phyloP scores from a whole-genome alignment of 306 rosid species.

The Luffa acutangula region DNA sequence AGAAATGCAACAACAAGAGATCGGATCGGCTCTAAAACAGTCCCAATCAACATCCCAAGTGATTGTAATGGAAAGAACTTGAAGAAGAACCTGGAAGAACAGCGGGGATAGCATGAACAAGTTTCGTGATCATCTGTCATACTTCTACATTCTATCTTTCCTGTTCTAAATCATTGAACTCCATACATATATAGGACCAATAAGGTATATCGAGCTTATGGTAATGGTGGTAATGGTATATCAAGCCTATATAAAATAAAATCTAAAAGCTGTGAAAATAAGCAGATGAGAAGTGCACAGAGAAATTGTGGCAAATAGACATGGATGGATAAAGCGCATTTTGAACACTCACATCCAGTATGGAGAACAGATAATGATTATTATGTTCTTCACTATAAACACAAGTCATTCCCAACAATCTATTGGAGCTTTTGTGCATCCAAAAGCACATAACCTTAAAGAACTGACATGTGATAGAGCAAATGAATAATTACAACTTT shows the following conservation, averaged over 20 bases:
- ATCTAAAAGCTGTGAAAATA: background rate
- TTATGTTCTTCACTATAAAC: background rate
- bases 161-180: background rate
- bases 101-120: background rate
- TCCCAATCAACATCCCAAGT: background rate
- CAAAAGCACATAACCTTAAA: constrained; percentile 28
- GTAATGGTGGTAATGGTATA: background rate
- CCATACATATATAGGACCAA: background rate
- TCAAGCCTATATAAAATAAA: background rate
- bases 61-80: background rate
- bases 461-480: constrained; percentile 37
- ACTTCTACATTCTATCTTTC: background rate
- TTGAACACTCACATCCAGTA: background rate
- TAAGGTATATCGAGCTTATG: background rate
- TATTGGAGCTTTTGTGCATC: background rate
- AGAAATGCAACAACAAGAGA: background rate
- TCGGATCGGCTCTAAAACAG: background rate
- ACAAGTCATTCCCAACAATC: background rate
- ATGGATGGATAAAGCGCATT: background rate
- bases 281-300: background rate
- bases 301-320: background rate
- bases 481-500: constrained; percentile 74
- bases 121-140: too few relatives aligned
- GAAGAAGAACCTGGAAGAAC: background rate
- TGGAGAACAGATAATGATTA: background rate